Evolutionary conservation across 2,329 filamentous ascomycete species (phyloP), one percentile per base, ranked within the genome.

Genomic region (Fusarium anguioides): DNA sequence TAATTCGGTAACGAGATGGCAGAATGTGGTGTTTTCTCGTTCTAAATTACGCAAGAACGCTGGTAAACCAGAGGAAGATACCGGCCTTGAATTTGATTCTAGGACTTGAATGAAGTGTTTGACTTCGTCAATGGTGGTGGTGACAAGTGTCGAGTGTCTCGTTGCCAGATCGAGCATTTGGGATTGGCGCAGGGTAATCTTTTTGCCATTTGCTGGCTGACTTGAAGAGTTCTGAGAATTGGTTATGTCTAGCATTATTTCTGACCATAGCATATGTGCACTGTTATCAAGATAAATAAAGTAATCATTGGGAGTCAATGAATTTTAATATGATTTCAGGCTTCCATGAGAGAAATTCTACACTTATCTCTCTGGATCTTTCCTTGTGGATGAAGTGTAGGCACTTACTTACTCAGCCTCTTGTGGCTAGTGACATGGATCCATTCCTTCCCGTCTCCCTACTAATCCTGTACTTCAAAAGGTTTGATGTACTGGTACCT

Each of bases 131-230:
- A 62, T 50, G 15, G 11, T 46, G 40, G 41, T 23, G 20, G 17
- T 10, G n/a, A 68, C 46, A 23, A 56, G 27, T n/a, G 36, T 40
- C 18, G 46, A 64, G 14, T 64, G 48, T 5, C 33, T 56, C 37
- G 35, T 55, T 36, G 69, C 67, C 12, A 57, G 60, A 41, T 72
- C 64, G 10, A 69, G 46, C 45, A 71, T 58, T 27, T 42, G 64
- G 29, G 40, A 55, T 33, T 39, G 68, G 14, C 44, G 61, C 20
- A 56, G 20, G 42, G 47, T 23, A 23, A 29, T 27, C 33, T 60
- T 56, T 24, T 37, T 46, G n/a, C 40, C 51, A 62, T 63, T 49
- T 41, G n/a, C n/a, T n/a, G 49, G 39, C 17, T 24, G 35, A 31
- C 29, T 27, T 44, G 40, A 24, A 14, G 23, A 21, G 24, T 23